A percentile compares a stretch with the other conserved stretches of the same genome.
Conservation (phyloP, 805 yeast species). For the Lipomyces orientalis region DNA sequence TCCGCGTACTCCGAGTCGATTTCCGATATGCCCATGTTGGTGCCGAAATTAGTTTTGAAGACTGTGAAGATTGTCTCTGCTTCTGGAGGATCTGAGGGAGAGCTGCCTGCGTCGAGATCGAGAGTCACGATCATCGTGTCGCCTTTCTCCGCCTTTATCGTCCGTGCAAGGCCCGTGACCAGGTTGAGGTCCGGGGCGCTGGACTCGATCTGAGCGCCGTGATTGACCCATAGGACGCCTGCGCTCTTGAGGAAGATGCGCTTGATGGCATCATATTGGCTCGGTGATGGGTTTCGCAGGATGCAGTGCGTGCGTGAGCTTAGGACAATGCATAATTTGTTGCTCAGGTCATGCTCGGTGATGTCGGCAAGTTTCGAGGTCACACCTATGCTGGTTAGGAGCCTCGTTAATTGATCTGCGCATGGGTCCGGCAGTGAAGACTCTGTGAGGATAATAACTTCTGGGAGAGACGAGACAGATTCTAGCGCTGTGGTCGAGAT, state of each 20-base stretch:
- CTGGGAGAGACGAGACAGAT: not conserved
- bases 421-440: not conserved
- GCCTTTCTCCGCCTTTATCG: not conserved
- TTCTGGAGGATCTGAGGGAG: not conserved
- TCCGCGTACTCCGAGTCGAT: not conserved
- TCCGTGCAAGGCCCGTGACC: not conserved
- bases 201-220: conserved; percentile 1
- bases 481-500: not conserved
- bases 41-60: not conserved
- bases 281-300: not conserved
- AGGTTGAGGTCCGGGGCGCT: not conserved
- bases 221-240: not conserved
- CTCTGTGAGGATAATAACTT: not conserved
- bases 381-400: not conserved
- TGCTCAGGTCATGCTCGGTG: not conserved
- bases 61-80: not conserved
- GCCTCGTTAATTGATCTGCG: not conserved
- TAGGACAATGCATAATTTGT: not conserved
- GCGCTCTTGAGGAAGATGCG: not conserved
- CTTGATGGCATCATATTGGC: not conserved
- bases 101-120: not conserved
- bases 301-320: not conserved
- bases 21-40: not conserved
- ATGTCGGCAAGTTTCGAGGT: not conserved
- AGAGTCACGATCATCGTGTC: not conserved